phyloP scores from a whole-genome alignment of 208 protist species.

The Acanthamoeba royreba region DNA sequence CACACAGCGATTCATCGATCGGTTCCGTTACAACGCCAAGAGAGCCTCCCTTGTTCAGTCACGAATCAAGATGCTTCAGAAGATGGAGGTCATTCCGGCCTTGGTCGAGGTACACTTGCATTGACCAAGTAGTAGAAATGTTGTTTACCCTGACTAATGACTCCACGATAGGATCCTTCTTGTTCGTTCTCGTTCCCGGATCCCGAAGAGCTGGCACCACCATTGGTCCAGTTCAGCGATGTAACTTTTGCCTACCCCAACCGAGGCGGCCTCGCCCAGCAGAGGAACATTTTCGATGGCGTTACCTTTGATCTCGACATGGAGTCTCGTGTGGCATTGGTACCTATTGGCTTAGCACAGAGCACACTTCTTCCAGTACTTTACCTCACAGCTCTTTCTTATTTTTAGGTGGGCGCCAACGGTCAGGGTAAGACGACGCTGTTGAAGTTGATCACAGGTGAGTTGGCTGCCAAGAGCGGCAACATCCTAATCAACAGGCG shows the following conservation, averaged over 20 bases:
- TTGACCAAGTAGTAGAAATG: too few relatives aligned
- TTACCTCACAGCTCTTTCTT: too few relatives aligned
- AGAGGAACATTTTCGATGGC: conserved; percentile 1
- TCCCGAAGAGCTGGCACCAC: conserved; percentile 61
- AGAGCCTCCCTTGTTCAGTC: conserved; percentile 70
- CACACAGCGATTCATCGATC: conserved; percentile 59
- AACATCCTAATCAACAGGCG: conserved; percentile 66
- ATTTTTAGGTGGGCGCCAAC: conserved; percentile 76
- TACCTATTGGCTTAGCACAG: too few relatives aligned
- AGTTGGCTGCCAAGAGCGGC: conserved; percentile 60
- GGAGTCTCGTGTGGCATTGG: background rate
- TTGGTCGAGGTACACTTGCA: too few relatives aligned
- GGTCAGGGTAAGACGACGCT: conserved; percentile 79
- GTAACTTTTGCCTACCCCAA: conserved; percentile 61
- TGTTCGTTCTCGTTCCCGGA: conserved; percentile 69
- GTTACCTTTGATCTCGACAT: conserved; percentile 39
- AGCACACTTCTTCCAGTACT: too few relatives aligned
- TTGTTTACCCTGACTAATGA: too few relatives aligned
- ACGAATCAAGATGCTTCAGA: conserved; percentile 71
- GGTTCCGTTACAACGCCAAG: conserved; percentile 71
- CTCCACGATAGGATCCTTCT: too few relatives aligned
- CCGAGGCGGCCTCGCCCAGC: conserved; percentile 61
- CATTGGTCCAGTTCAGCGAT: conserved; percentile 91
- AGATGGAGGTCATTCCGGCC: conserved; percentile 58
- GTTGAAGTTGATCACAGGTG: conserved; percentile 75